Evolutionary conservation across 768 basidiomycete genomes (phyloP), one percentile per base, ranked within the genome.

Genomic region (Lyophyllum atratum): DNA sequence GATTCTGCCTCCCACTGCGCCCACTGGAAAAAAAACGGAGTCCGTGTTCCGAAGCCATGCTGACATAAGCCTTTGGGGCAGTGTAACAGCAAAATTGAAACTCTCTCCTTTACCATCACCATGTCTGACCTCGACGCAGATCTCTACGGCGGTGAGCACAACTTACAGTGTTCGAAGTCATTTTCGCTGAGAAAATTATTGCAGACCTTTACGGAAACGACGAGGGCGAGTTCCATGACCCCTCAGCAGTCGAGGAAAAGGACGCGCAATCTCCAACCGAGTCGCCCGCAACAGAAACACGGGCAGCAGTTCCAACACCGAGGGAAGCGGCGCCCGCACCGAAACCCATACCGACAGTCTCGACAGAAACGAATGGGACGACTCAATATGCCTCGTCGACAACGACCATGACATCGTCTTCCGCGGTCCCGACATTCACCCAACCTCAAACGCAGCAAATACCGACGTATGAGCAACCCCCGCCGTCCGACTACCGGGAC

Each of bases 61-160:
- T 64, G 64, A 62, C 59, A 64, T 61, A 61, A 60, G 50, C 60
- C 28, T 44, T 46, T 54, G 50, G 54, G 58, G 61, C 61, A 44
- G 51, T 58, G 53, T 58, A 50, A 46, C 55, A 28, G 55, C 58
- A 61, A 64, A 47, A 51, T 59, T 65, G 56, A 44, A 54, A 57
- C 68, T 70, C 65, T 70, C 63, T 61, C 65, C 69, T 60, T 52
- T 61, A 71, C 75, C 69, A 72, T 70, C 58, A 73, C 72, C 65
- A 89, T 89, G 89, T 85, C 87, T 60, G 90, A 91, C 76, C 87
- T 91, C 72, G 90, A 93, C 72, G 90, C 90, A 74, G 93, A 94
- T 72, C 82, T 94, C 52, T 95, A 95, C 67, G 91, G 92, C 66
- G 93, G 93, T 91, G 69, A 55, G 85, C 67, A 22, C n/a, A 12